These are phyloP conservation scores for Sordaria brevicollis DNA, from an alignment of 495 filamentous ascomycete genomes.

Conservation along the genomic window DNA sequence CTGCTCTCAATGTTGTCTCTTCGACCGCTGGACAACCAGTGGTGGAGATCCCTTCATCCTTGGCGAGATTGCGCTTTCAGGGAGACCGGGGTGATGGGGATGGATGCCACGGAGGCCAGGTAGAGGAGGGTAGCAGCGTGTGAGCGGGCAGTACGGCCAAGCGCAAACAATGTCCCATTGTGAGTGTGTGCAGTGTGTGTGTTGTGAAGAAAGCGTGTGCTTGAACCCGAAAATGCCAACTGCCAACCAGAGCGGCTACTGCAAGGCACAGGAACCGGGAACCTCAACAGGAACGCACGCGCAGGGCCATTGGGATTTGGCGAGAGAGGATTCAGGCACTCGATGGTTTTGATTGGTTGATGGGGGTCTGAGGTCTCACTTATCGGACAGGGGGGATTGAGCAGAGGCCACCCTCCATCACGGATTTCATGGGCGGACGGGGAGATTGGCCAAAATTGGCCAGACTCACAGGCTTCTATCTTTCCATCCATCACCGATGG, in stretches of 20 bases:
- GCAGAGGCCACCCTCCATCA: neutral
- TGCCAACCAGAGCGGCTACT: neutral
- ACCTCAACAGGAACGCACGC: neutral
- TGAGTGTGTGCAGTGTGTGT: neutral
- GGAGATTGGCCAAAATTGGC: neutral
- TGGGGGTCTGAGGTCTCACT: neutral
- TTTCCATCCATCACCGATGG: neutral
- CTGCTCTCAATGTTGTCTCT: neutral
- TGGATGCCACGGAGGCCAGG: neutral
- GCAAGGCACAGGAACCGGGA: neutral
- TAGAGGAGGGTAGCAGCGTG: slow-evolving; percentile 6
- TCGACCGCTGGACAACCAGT: slow-evolving; percentile 2
- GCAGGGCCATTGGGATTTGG: neutral
- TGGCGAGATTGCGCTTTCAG: slow-evolving; percentile 23
- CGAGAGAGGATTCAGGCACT: neutral
- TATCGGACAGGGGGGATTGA: neutral
- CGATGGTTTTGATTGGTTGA: neutral
- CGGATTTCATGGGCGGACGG: neutral
- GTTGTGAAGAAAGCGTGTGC: neutral
- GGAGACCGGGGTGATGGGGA: neutral
- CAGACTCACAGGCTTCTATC: neutral
- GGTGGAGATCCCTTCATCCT: slow-evolving; percentile 16
- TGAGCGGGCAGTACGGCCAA: too few species aligned
- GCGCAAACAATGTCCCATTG: neutral
- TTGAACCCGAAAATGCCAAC: neutral